phyloP scores from a whole-genome alignment of 495 filamentous ascomycete genomes.

The Cercophora newfieldiana region DNA sequence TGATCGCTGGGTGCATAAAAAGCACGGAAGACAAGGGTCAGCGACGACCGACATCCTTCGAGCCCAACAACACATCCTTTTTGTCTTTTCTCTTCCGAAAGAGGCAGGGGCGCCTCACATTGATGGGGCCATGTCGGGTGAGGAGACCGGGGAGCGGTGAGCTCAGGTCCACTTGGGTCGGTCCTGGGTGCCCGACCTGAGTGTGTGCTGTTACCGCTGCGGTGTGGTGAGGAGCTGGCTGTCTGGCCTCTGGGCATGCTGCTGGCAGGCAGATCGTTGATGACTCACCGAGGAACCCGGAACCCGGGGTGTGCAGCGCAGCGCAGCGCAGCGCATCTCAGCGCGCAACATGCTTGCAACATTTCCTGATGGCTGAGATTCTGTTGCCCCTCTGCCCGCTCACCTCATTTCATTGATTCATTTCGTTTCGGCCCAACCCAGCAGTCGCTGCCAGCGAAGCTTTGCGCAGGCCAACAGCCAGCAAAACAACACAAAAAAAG shows the following conservation, averaged over 20 bases:
- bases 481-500: background rate
- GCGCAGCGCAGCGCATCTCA: background rate
- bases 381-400: background rate
- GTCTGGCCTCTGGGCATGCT: background rate
- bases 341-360: background rate
- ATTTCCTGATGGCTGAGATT: background rate
- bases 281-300: conserved; percentile 6
- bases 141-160: background rate
- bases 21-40: background rate
- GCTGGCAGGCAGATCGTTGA: background rate
- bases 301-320: background rate
- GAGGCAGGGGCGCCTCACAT: background rate
- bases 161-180: background rate
- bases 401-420: conserved; percentile 1
- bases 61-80: background rate
- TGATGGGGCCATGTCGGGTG: too few species aligned
- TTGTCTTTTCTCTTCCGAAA: background rate
- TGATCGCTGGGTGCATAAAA: background rate
- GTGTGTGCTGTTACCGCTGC: too few species aligned
- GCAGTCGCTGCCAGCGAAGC: conserved; percentile 1
- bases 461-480: background rate
- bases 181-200: background rate
- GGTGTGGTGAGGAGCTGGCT: background rate
- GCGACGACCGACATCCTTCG: background rate
- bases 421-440: conserved; percentile 9